phyloP scores from a whole-genome alignment of 73 alveolate genomes.

The Paramecium bursaria region DNA sequence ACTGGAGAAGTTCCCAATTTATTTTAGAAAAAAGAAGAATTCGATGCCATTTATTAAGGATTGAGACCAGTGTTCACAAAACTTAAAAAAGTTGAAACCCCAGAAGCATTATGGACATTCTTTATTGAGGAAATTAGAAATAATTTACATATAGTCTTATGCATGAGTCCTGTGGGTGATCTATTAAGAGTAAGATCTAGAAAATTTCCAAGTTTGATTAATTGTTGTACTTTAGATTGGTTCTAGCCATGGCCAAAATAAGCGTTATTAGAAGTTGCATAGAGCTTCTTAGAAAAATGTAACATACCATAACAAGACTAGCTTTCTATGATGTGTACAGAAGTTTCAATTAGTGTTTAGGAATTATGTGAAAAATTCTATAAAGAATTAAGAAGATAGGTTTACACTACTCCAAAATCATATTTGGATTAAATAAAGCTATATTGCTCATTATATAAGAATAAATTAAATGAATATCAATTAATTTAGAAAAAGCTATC shows the following conservation, averaged over 20 bases:
- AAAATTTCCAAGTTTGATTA: constrained; percentile 95
- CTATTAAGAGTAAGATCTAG: constrained; percentile 92
- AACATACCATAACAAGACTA: constrained; percentile 58
- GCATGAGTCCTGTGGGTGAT: constrained; percentile 98
- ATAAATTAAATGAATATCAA: constrained; percentile 71
- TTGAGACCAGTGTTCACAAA: constrained; percentile 86
- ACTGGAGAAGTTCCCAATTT: constrained; percentile 98
- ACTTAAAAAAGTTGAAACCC: constrained; percentile 83
- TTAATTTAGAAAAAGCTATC: constrained; percentile 75
- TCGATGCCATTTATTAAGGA: constrained; percentile 88
- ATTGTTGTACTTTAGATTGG: constrained; percentile 98
- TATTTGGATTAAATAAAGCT: constrained; percentile 87
- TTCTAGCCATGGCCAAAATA: constrained; percentile 97
- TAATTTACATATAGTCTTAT: constrained; percentile 91
- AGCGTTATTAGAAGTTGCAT: constrained; percentile 88
- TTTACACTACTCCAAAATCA: constrained; percentile 83
- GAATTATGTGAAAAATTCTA: constrained; percentile 51
- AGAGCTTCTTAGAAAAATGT: constrained; percentile 68
- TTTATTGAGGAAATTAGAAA: constrained; percentile 92
- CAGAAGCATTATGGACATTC: constrained; percentile 86
- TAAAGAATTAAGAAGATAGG: constrained; percentile 70
- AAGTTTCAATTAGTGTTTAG: constrained; percentile 54
- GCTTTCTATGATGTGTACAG: constrained; percentile 76
- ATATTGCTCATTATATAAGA: constrained; percentile 70
- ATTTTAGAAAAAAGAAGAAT: constrained; percentile 92